Base-by-base conservation (phyloP, 2,329 filamentous ascomycete species). In the Pseudocercospora macadamiae region DNA sequence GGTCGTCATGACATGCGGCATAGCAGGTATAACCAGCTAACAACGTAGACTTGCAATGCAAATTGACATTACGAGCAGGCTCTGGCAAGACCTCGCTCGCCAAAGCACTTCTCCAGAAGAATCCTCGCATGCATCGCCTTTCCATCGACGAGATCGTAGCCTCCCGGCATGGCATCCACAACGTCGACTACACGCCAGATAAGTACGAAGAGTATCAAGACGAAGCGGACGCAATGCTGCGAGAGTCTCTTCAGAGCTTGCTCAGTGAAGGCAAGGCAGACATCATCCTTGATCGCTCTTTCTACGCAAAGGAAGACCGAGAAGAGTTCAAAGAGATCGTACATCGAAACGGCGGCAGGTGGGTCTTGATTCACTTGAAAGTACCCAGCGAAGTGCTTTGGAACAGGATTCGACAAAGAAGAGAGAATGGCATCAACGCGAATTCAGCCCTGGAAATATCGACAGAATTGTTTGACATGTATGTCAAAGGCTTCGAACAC, bases 361-460 rank as follows among this genome's bases (percentile, higher is more conserved):
- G 49, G 51, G 51, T 51, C 9, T 19, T 61, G 14, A 55, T 61
- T 2, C 19, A 58, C 26, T 14, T 61, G 18, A 51, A 54, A 36
- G 32, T 51, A 4, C 54, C 51, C 3, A 25, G 25, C 4, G 49
- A 54, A 26, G 34, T 61, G 21, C 51, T 61, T 12, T 57, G 51
- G 54, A 18, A 18, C 25, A 34, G 59, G 7, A 55, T 52, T 18
- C 30, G 37, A 2, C 9, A 42, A 5, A 44, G 54, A 23, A 51
- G 54, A 21, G 42, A 51, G 26, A 34, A 51, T 12, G 34, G 23
- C 5, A 34, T 51, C 28, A 37, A 57, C 21, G 51, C 59, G n/a
- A 58, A 61, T 39, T 61, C 49, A 12, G 51, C 59, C 0, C 30
- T 57, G 14, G 44, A 58, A 7, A 61, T 61, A n/a, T 57, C 49